Percentiles rank a stretch among this genome's conserved stretches.
Evolutionary conservation across 768 basidiomycete genomes (phyloP).

Genomic region (Boletus eberwhitei): DNA sequence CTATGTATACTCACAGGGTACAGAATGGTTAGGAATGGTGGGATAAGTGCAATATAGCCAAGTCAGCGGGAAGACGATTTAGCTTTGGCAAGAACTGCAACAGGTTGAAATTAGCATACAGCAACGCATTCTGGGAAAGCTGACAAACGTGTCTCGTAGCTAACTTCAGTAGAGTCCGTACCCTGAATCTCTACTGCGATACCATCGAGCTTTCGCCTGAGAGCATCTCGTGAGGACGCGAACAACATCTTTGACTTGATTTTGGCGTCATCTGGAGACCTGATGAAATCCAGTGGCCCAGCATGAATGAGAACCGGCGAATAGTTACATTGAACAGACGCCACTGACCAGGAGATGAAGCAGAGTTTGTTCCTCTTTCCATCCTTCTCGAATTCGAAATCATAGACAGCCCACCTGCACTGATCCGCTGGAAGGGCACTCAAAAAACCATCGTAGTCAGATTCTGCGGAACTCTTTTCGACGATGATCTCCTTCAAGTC

Average conservation of each 20-base stretch:
- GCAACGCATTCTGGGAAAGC: background rate
- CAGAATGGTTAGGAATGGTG: background rate
- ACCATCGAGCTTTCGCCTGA: constrained; percentile 74
- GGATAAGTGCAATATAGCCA: constrained; percentile 5
- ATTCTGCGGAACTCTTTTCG: constrained; percentile 50
- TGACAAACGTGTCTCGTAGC: constrained; percentile 61
- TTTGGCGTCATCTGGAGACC: constrained; percentile 85
- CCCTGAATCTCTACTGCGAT: constrained; percentile 83
- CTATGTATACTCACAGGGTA: constrained; percentile 14
- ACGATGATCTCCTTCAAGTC: constrained; percentile 70
- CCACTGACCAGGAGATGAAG: constrained; percentile 82
- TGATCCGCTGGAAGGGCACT: constrained; percentile 64
- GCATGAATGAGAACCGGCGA: background rate
- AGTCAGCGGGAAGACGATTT: constrained; percentile 12
- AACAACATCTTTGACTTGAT: constrained; percentile 92
- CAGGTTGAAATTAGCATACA: constrained; percentile 3
- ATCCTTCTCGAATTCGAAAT: constrained; percentile 78
- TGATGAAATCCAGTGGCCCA: constrained; percentile 29
- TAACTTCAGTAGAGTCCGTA: constrained; percentile 71
- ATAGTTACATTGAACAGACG: background rate
- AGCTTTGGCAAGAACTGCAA: constrained; percentile 19
- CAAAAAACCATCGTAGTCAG: constrained; percentile 72
- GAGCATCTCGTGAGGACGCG: constrained; percentile 85
- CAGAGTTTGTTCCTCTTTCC: constrained; percentile 83
- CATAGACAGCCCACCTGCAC: constrained; percentile 88